Percentiles rank a stretch among this genome's conserved stretches.
These are phyloP conservation scores for Leccinum disarticulatum DNA, from an alignment of 768 basidiomycete species.

Conservation along the genomic window DNA sequence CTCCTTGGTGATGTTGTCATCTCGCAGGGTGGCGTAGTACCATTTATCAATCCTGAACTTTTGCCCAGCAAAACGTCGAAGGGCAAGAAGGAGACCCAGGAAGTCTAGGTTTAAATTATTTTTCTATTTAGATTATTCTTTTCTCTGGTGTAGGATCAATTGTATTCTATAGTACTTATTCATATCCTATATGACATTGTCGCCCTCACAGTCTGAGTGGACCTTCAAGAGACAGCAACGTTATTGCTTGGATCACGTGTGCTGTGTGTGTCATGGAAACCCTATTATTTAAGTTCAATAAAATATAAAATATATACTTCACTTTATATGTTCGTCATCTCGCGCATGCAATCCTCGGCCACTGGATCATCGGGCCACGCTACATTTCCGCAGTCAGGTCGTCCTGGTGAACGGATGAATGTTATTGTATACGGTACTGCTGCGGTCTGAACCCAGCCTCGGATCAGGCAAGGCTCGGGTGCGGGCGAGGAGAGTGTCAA, in stretches of 20 bases:
- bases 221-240: too few species aligned
- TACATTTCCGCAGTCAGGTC: background rate
- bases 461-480: too few species aligned
- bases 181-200: constrained; percentile 10
- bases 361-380: background rate
- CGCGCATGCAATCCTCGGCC: background rate
- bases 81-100: constrained; percentile 53
- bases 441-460: background rate
- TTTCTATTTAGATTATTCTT: constrained; percentile 19
- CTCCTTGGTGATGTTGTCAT: constrained; percentile 52
- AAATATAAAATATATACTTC: too few species aligned
- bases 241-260: too few species aligned
- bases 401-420: too few species aligned
- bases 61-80: constrained; percentile 52
- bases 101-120: constrained; percentile 34
- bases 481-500: too few species aligned
- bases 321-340: too few species aligned
- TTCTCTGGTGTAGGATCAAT: constrained; percentile 27
- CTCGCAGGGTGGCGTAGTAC: constrained; percentile 62
- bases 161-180: constrained; percentile 36
- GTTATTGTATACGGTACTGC: background rate
- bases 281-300: too few species aligned
- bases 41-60: constrained; percentile 51
- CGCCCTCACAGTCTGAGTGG: background rate
- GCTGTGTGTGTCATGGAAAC: too few species aligned